phyloP scores from a whole-genome alignment of 805 yeast species.

The Tetrapisispora iriomotensis region DNA sequence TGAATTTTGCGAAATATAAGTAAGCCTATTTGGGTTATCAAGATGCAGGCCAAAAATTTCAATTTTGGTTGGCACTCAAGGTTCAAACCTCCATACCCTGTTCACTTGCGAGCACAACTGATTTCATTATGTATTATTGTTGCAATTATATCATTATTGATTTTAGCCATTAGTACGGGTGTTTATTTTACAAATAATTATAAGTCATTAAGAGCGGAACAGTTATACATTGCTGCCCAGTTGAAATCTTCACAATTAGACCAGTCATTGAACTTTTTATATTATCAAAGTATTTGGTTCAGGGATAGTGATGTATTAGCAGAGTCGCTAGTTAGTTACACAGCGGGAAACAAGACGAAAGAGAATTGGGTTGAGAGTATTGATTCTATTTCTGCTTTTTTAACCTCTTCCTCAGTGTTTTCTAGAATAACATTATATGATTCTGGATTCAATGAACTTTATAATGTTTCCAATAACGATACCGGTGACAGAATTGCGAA shows the following conservation, averaged over 20 bases:
- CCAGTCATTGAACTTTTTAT: constrained; percentile 53
- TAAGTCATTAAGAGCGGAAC: constrained; percentile 53
- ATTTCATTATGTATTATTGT: constrained; percentile 60
- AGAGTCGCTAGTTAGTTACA: constrained; percentile 47
- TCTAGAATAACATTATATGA: constrained; percentile 62
- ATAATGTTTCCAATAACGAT: constrained; percentile 34
- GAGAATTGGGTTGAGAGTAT: constrained; percentile 38
- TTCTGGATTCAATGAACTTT: constrained; percentile 40
- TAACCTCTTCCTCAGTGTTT: constrained; percentile 54
- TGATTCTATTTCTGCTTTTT: constrained; percentile 46
- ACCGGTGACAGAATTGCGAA: constrained; percentile 29
- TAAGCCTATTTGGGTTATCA: no score
- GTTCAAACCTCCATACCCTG: constrained; percentile 37
- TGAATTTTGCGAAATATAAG: no score
- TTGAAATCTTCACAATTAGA: constrained; percentile 70
- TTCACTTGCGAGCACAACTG: constrained; percentile 70
- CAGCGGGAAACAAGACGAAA: constrained; percentile 61
- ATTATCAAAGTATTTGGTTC: constrained; percentile 61
- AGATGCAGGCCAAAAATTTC: no score
- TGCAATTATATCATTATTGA: constrained; percentile 57
- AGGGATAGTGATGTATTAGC: constrained; percentile 53
- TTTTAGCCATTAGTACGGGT: constrained; percentile 67
- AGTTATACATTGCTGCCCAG: constrained; percentile 69
- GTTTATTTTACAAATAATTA: constrained; percentile 60
- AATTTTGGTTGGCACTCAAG: no score